Evolutionary conservation across 345 rosid genomes (phyloP), one percentile per base, ranked within the genome.

Genomic region (Eucalyptus rudis): DNA sequence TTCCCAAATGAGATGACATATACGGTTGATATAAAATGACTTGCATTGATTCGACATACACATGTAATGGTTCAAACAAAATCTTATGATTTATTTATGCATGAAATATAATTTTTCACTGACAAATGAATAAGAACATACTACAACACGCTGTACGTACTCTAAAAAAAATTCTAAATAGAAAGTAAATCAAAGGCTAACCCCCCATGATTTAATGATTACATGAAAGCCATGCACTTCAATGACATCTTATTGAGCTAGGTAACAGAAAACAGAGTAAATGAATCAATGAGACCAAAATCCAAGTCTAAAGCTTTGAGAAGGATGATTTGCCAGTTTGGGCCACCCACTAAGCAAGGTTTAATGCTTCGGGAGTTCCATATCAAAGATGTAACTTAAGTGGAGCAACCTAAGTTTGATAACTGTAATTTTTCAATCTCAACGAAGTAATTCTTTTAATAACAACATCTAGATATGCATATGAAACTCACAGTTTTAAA

Each of bases 91-190:
- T 50, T 50, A 50, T 50, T 50, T 50, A 50, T 50, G 20, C 54
- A 50, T 50, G 20, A 16, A 50, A 50, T 50, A 50, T 1, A 50
- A 50, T 16, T 50, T 50, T 50, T 50, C 54, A 50, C 54, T 50
- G 7, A 49, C 7, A 49, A 49, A 49, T 49, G 51, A 49, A 49
- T 49, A 49, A 14, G 17, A 49, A 49, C 17, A 49, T 49, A 14
- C 51, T 49, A 49, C 7, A 49, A 0, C 17, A 49, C 7, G 51
- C 0, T 49, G 3, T 49, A 49, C 51, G 14, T 49, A 49, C 50
- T 49, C 2, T 49, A n/a, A n/a, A 49, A 49, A 49, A 49, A 49
- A 4, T 49, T 49, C 50, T 15, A 4, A 49, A 49, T 49, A 49
- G 50, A 49, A 49, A 49, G 1, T 49, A 49, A 49, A 49, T 49